Percentiles rank a stretch among this genome's conserved stretches.
These are phyloP conservation scores for Fusarium lateritium DNA, from an alignment of 2,329 filamentous ascomycete species.

Conservation along the genomic window DNA sequence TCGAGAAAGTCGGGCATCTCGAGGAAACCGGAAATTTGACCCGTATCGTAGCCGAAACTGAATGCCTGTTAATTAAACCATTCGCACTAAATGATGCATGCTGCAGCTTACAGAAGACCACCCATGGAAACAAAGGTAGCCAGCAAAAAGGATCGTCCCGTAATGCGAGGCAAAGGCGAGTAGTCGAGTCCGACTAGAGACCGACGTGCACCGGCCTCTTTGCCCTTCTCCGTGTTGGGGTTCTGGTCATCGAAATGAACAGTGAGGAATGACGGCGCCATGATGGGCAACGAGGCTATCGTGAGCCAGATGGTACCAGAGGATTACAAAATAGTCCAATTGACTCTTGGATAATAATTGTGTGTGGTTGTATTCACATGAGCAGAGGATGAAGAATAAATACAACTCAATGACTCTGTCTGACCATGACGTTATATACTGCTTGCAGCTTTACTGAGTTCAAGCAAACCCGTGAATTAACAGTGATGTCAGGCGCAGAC, in stretches of 20 bases:
- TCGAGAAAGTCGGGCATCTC: conserved; percentile 70
- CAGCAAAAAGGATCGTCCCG: conserved; percentile 56
- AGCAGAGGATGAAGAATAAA: background rate
- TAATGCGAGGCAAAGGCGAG: conserved; percentile 59
- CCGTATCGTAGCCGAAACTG: conserved; percentile 64
- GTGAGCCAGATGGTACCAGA: background rate
- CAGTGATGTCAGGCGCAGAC: conserved; percentile 36
- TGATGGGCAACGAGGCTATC: conserved; percentile 28
- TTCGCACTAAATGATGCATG: fast-evolving
- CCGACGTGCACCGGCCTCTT: conserved; percentile 46
- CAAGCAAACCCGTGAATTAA: background rate
- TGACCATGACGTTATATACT: conserved; percentile 14
- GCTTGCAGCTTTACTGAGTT: background rate
- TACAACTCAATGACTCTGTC: background rate
- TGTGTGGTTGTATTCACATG: background rate
- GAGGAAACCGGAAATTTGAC: conserved; percentile 70
- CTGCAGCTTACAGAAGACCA: conserved; percentile 57
- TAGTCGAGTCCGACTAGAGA: conserved; percentile 61
- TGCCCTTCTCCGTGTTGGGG: conserved; percentile 56
- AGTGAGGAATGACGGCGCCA: conserved; percentile 41
- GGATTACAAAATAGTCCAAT: background rate
- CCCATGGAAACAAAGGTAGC: conserved; percentile 62
- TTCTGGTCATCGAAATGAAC: conserved; percentile 62
- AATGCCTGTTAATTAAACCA: background rate
- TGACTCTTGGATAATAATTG: background rate